Base-by-base conservation (phyloP, 2,329 filamentous ascomycete genomes). In the Aureobasidium sp. region DNA sequence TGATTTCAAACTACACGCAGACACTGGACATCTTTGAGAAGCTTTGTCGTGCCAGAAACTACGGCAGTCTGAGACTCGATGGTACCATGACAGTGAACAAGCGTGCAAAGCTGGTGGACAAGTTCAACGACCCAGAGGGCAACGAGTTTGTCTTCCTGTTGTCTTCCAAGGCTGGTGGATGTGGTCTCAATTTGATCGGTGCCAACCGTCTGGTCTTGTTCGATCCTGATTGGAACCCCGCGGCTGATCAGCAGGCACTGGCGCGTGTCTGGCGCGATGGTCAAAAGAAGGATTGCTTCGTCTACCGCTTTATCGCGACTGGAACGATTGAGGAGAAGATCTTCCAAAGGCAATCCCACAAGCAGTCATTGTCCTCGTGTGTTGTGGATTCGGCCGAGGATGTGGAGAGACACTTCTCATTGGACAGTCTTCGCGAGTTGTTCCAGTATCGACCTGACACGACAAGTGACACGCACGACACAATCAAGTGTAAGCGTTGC, bases 291-390 rank as follows among this genome's bases (percentile, higher is more conserved):
- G 93, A 98, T 65, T 98, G 93, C 65, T 98, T 98, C 63, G 93
- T 98, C 14, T 98, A 98, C 69, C 87, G 93, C n/a, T 98, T 98
- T 72, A 98, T 98, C 63, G 88, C 90, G 0, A 97, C 94, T 0
- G 93, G 93, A 3, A 96, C 90, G 0, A 98, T 98, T 57, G 93
- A 98, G 66, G 93, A 98, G 70, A 98, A 98, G 73, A 96, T 98
- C 61, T 98, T 98, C 73, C 93, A 98, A 70, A 85, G 94, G 8
- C 93, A 98, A 66, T 95, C 88, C 1, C 94, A 98, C 75, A 98
- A 98, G 71, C 93, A 98, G 70, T 94, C 89, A 6, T 76, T 98
- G 1, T 97, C 91, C 0, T 95, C 89, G 0, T 96, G 90, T 62
- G 93, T 98, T 4, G 93, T 98, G 6, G 93, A 98, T 69, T 90